Evolutionary conservation across 345 rosid species (phyloP), one percentile per base, ranked within the genome.

Genomic region (Gossypium bickii): DNA sequence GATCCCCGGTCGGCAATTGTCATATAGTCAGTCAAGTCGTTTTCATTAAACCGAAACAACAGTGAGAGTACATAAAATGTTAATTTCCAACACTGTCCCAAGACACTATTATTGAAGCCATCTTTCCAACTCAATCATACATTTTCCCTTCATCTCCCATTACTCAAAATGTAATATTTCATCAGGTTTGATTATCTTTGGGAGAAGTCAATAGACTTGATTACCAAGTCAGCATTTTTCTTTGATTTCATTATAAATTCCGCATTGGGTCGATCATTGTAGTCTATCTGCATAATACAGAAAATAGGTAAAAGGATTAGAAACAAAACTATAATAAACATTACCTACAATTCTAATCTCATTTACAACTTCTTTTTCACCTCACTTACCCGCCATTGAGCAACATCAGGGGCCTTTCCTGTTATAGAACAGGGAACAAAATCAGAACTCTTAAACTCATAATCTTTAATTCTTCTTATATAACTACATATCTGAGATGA

Each of bases 221-320:
- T 89, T 44, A 90, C 74, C 61, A 93, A 44, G 80, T 93, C 93
- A 2, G 93, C 95, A 57, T 87, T 90, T 66, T 80, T 84, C 87
- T 82, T 93, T 44, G 97, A 87, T 76, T 84, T 84, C 68, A 92
- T 78, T 72, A 96, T 84, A 67, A 89, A 88, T 83, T 96, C 97
- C 5, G 95, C 97, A 75, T 96, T 93, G 12, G 95, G 97, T 67
- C 86, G 66, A 77, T 93, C 97, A 49, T 95, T 95, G 77, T 91
- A 83, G 18, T 89, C 87, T 60, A 94, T 81, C 98, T 94, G 92
- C 83, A 82, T 24, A 55, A 80, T 17, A 70, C 60, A 79, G 11
- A 43, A 34, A 34, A 24, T 25, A 12, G 20, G 38, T 29, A 41
- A 18, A 34, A 59, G 7, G 18, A 45, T 60, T 38, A 62, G n/a